Evolutionary conservation across 768 basidiomycete genomes (phyloP).

Genomic region (Clavaria fumosa): DNA sequence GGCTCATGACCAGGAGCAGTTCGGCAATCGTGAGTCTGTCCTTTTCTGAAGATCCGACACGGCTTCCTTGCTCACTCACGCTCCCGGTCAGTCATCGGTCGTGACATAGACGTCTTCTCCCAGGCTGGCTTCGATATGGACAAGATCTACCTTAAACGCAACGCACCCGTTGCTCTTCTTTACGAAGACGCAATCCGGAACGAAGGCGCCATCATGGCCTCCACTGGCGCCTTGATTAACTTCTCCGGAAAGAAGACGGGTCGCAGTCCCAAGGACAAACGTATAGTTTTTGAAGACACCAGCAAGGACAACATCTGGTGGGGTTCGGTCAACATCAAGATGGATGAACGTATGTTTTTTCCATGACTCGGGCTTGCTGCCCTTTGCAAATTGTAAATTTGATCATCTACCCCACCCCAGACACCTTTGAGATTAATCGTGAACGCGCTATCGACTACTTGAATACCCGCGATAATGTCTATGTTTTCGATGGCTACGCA

Average conservation of each 20-base stretch:
- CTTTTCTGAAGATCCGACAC: background rate
- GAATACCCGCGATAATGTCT: constrained; percentile 96
- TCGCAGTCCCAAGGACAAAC: constrained; percentile 96
- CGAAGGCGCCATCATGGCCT: constrained; percentile 96
- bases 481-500: constrained; percentile 92
- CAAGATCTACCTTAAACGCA: constrained; percentile 89
- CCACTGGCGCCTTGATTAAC: constrained; percentile 95
- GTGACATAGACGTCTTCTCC: constrained; percentile 93
- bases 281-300: constrained; percentile 95
- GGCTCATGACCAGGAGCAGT: constrained; percentile 46
- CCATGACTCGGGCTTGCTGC: background rate
- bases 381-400: background rate
- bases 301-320: constrained; percentile 98
- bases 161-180: constrained; percentile 75
- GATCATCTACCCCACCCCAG: constrained; percentile 18
- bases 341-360: constrained; percentile 70
- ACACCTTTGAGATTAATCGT: constrained; percentile 98
- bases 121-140: constrained; percentile 99
- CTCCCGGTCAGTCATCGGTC: constrained; percentile 57
- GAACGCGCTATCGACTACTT: constrained; percentile 98
- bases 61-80: constrained; percentile 8
- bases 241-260: constrained; percentile 99
- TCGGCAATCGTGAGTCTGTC: constrained; percentile 36
- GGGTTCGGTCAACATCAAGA: constrained; percentile 99
- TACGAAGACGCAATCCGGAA: constrained; percentile 98